Evolutionary conservation across 2,329 filamentous ascomycete genomes (phyloP).

Genomic region (Cytospora piceicola): DNA sequence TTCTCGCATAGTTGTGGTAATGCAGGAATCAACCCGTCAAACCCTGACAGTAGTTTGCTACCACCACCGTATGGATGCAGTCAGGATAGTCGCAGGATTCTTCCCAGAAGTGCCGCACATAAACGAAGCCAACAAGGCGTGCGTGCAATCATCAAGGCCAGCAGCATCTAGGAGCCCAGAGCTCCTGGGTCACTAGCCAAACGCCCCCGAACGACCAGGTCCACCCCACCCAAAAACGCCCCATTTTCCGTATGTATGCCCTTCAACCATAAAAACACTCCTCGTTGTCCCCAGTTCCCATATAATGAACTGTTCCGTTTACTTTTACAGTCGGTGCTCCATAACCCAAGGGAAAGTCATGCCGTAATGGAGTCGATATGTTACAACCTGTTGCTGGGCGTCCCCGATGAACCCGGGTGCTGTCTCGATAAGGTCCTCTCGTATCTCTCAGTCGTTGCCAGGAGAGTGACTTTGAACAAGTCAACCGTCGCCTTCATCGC

Average conservation of each 20-base stretch:
- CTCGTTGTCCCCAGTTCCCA: constrained; percentile 25
- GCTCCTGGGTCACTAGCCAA: constrained; percentile 13
- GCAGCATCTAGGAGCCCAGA: constrained; percentile 14
- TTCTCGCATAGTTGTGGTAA: background rate
- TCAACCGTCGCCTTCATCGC: background rate
- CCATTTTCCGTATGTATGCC: constrained; percentile 29
- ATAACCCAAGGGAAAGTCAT: constrained; percentile 16
- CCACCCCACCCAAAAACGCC: constrained; percentile 25
- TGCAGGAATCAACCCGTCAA: background rate
- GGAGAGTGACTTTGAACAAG: background rate
- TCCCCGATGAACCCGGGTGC: background rate
- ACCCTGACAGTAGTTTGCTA: constrained; percentile 8
- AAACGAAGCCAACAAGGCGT: constrained; percentile 11
- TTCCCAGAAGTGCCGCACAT: background rate
- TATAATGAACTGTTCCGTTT: constrained; percentile 29
- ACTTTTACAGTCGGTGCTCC: constrained; percentile 27
- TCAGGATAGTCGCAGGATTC: constrained; percentile 17
- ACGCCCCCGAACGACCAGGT: constrained; percentile 20
- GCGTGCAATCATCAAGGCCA: constrained; percentile 10
- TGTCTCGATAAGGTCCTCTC: background rate
- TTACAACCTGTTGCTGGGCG: constrained; percentile 15
- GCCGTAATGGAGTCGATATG: constrained; percentile 13
- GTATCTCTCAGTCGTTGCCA: background rate
- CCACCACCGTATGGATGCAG: constrained; percentile 4
- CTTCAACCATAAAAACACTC: constrained; percentile 21